Conservation (phyloP, 176 grass and related monocot species). For the Dactylis glomerata region DNA sequence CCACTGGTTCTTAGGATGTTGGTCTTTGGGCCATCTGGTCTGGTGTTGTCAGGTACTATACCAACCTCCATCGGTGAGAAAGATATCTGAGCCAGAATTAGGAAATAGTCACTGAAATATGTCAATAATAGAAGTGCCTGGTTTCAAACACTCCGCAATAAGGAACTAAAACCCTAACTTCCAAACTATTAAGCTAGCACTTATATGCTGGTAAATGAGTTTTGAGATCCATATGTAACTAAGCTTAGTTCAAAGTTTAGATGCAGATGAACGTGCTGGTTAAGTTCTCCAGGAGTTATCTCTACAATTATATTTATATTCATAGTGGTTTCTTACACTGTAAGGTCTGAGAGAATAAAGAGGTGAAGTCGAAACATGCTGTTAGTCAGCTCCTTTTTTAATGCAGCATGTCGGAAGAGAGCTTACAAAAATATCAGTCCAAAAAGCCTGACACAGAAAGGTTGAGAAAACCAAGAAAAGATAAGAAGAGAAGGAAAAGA, state of each 20-base stretch:
- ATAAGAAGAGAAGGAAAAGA: background rate
- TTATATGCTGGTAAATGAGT: background rate
- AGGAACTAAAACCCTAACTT: background rate
- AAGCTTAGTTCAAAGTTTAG: background rate
- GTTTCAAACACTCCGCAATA: background rate
- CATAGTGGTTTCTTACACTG: background rate
- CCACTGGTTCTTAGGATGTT: background rate
- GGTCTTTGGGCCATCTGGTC: slow-evolving; percentile 42
- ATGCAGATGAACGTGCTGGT: background rate
- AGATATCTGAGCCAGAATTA: slow-evolving; percentile 52
- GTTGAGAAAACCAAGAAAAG: background rate
- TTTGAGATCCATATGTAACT: background rate
- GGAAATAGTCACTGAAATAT: slow-evolving; percentile 35
- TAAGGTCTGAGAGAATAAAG: background rate
- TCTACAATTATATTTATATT: slow-evolving; percentile 3
- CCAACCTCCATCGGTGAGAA: slow-evolving; percentile 60
- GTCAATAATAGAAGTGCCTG: background rate
- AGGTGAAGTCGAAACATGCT: background rate
- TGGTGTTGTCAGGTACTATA: slow-evolving; percentile 39
- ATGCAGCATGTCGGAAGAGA: slow-evolving; percentile 1
- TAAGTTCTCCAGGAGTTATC: slow-evolving; percentile 1
- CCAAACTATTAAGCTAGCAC: background rate
- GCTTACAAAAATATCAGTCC: background rate
- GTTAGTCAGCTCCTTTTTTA: background rate
- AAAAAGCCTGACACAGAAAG: background rate